Conservation (phyloP, 495 filamentous ascomycete genomes). For the Aspergillus baeticus region DNA sequence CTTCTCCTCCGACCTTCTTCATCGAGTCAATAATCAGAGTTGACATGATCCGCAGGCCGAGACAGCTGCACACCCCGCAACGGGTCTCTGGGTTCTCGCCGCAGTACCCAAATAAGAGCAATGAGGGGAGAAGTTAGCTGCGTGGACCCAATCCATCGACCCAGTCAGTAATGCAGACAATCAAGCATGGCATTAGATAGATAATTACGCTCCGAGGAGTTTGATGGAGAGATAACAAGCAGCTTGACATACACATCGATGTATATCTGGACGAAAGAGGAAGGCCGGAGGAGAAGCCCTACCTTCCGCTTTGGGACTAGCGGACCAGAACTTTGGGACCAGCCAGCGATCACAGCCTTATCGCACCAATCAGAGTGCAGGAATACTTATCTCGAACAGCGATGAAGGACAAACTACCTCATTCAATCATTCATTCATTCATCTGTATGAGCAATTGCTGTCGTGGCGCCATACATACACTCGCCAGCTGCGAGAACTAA, state of each 20-base stretch:
- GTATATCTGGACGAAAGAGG: conserved; percentile 22
- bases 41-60: not conserved
- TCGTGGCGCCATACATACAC: conserved; percentile 5
- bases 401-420: not conserved
- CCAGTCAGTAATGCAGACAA: conserved; percentile 1
- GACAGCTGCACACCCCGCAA: no score
- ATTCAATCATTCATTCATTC: no score
- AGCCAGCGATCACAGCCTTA: conserved; percentile 6
- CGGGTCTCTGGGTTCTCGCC: not conserved
- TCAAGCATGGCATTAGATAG: not conserved
- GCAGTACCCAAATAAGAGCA: conserved; percentile 10
- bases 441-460: no score
- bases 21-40: conserved; percentile 4
- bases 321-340: not conserved
- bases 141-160: not conserved
- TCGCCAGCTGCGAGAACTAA: not conserved
- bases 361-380: conserved; percentile 5
- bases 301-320: not conserved
- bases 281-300: conserved; percentile 25
- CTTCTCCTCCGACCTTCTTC: conserved; percentile 16
- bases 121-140: conserved; percentile 7
- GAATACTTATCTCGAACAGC: conserved; percentile 6
- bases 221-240: not conserved
- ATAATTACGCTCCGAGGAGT: not conserved
- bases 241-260: not conserved